Base-by-base conservation (phyloP, 768 basidiomycete species). In the Kockovaella imperatae region DNA sequence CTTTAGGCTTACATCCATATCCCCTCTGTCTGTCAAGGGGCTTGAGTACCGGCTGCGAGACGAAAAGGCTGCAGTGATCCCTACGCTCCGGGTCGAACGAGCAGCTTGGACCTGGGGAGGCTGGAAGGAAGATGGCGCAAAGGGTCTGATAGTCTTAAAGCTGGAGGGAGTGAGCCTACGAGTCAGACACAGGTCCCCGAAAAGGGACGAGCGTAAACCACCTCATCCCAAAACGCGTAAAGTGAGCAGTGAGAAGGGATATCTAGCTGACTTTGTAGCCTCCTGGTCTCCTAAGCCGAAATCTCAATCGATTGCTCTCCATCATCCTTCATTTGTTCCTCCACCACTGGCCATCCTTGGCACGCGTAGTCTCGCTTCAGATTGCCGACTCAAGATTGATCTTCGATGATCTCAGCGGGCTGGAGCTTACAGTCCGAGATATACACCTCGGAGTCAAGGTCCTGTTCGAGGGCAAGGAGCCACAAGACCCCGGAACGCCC, bases 21-120 rank as follows among this genome's bases (percentile, higher is more conserved):
- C 49, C 43, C 32, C 46, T 23, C 39, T 42, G 20, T 38, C 44
- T 20, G 53, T 56, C 7, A 35, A 55, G 15, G 66, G 57, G 0
- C 25, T 70, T 17, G 68, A 70, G 57, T 68, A 65, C 63, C 34
- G 56, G 6, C 26, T 36, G 2, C 34, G 32, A 18, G 10, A 41
- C 4, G 13, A 52, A n/a, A 21, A 11, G 4, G 23, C 32, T 28
- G 44, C 45, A 5, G 45, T 57, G 10, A 28, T 52, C 24, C 60
- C 60, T 5, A 54, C 53, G 6, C 23, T 66, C n/a, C 36, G 52
- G 42, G 35, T 64, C 6, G 62, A 65, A 40, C 40, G 55, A 18
- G 47, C 49, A 5, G 49, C 49, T 20, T 61, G 54, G 57, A 41
- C 41, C 5, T 59, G 55, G 57, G 59, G 62, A 1, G 54, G 62